Base-by-base conservation (phyloP, 2,329 filamentous ascomycete genomes). In the Penicillium occitanis region DNA sequence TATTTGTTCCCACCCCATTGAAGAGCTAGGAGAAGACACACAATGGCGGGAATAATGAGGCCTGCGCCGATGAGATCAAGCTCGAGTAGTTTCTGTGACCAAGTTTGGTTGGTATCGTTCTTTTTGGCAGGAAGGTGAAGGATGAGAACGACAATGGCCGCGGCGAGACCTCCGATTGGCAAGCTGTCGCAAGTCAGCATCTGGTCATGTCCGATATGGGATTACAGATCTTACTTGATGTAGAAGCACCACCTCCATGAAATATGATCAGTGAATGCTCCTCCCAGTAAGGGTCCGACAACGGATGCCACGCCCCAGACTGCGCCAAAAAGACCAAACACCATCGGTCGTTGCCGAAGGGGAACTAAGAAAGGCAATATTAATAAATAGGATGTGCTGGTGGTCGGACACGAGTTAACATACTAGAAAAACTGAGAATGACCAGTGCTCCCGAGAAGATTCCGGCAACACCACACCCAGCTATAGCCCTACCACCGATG, bases 221-320 rank as follows among this genome's bases (percentile, higher is more conserved):
- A 14, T 28, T 1, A 5, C 2, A 40, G 28, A 6, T 11, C 51
- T 37, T 44, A 64, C 50, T 90, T 90, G 70, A 89, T 82, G 70
- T 85, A 66, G 25, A 55, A 64, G 48, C 72, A 83, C 80, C 81
- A 82, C 5, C 81, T 71, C 81, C 81, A 82, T 30, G 79, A 76
- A 5, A 82, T 70, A 51, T 79, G 72, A 68, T 80, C 77, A n/a
- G 81, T 81, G 68, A 82, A 81, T 42, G 77, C 77, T 63, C 80
- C 80, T 60, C 79, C 80, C 70, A 82, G 68, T 55, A 85, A 74
- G 17, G 83, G 83, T 22, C 83, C 83, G 22, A 80, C 78, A 17
- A 84, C 82, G 63, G 71, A 75, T 8, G 82, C 81, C 63, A 85
- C 78, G 4, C 81, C 81, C 69, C 82, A 84, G 77, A 83, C 83